A percentile compares a stretch with the other conserved stretches of the same genome.
Evolutionary conservation across 169 alveolate genomes (phyloP).

Genomic region (Ichthyophthirius multifiliis): DNA sequence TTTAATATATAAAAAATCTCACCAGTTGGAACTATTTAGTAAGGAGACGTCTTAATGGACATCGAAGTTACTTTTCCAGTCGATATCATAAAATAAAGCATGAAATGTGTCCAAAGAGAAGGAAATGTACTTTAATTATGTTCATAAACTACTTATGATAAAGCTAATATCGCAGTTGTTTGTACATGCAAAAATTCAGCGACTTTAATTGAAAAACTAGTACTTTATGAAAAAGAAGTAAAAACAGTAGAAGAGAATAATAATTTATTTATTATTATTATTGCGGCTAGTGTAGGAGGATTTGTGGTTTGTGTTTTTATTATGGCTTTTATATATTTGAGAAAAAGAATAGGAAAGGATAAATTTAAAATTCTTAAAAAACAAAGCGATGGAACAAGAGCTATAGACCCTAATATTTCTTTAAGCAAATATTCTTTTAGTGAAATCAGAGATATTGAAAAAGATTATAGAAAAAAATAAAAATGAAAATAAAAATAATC

Average conservation of each 20-base stretch:
- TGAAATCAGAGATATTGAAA: too few relatives aligned
- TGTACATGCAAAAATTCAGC: background rate
- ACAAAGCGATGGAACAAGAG: slow-evolving; percentile 2
- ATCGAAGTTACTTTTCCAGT: background rate
- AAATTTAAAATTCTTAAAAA: background rate
- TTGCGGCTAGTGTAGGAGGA: background rate
- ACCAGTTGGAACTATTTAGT: background rate
- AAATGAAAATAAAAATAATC: too few relatives aligned
- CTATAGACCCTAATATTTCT: background rate
- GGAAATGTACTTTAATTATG: background rate
- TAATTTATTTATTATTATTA: background rate
- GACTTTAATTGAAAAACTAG: background rate
- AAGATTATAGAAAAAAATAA: too few relatives aligned
- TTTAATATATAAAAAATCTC: background rate
- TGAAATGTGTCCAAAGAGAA: background rate
- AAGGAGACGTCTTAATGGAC: background rate
- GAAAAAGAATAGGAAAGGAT: background rate
- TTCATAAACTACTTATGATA: background rate
- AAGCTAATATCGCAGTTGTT: background rate
- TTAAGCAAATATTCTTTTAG: background rate
- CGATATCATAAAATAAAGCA: background rate
- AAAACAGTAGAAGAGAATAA: background rate
- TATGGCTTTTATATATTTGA: background rate
- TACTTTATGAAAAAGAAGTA: background rate
- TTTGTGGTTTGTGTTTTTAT: background rate